phyloP scores from a whole-genome alignment of 1,284 basidiomycete species.

The Austroboletus niveus region DNA sequence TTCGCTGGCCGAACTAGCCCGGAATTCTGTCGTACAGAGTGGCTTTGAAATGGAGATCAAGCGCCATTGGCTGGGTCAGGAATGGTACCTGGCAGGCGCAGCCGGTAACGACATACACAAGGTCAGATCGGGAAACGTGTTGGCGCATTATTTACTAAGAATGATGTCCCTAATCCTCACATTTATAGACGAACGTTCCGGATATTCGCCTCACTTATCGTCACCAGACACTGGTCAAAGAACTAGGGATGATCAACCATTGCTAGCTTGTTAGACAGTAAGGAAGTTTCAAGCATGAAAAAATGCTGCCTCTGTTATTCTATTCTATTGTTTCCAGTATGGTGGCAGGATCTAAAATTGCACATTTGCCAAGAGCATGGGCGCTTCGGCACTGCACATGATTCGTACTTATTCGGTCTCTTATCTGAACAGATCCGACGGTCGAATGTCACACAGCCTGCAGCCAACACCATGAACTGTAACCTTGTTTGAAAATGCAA shows the following conservation, averaged over 20 bases:
- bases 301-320: background rate
- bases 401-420: too few relatives aligned
- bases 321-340: background rate
- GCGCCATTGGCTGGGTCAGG: conserved; percentile 91
- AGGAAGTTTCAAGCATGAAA: background rate
- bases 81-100: conserved; percentile 88
- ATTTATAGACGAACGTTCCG: conserved; percentile 89
- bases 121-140: conserved; percentile 40
- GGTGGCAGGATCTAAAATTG: background rate
- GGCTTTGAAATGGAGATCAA: conserved; percentile 99
- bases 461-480: background rate
- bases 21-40: conserved; percentile 94
- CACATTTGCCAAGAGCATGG: background rate
- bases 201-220: conserved; percentile 86
- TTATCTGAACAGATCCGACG: too few relatives aligned
- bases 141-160: conserved; percentile 11
- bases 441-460: background rate
- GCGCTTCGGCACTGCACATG: too few relatives aligned
- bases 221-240: conserved; percentile 87
- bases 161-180: background rate
- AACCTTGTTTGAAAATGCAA: background rate
- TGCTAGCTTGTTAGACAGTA: conserved; percentile 11
- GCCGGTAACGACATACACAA: conserved; percentile 92
- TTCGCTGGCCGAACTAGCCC: conserved; percentile 85
- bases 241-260: conserved; percentile 68